Evolutionary conservation across 305 asterid genomes (phyloP), one percentile per base, ranked within the genome.

Genomic region (Fraxinus xanthoxyloides): DNA sequence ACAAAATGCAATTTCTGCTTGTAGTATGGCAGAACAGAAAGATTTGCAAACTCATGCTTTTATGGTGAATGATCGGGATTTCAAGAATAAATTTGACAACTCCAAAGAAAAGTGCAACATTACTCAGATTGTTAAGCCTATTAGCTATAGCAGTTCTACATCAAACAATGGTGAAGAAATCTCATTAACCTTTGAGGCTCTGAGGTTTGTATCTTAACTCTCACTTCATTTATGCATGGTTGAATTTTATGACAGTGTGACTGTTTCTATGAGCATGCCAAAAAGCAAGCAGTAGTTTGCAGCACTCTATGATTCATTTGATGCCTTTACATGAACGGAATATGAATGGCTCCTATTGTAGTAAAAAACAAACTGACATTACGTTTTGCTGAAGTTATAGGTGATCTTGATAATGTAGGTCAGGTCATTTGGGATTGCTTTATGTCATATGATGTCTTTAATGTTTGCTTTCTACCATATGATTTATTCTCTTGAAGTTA

Each of bases 101-200:
- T 77, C 91, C 75, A 89, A 81, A 85, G 88, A 88, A 82, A 80
- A 80, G 63, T 92, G 85, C 88, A 83, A 90, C 65, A 90, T 96
- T 86, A 83, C 90, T 24, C 89, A 94, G 89, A 89, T 96, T 80
- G 54, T 96, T 82, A 92, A 81, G 87, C 97, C 98, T 40, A 87
- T 94, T 31, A 87, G 94, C 88, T 96, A 90, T 82, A 86, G 86
- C 82, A 59, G 92, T 76, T 78, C 92, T 72, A 36, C 78, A 46
- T 78, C 92, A 54, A 87, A 88, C 89, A 90, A 88, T 83, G 72
- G 78, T 59, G 91, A 88, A 85, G 98, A 96, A 40, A 90, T 93
- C 83, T 82, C 90, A 8, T 85, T 96, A 35, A 89, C 97, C 84
- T 96, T 96, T 80, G 87, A 87, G 87, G 98, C 98, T 73, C 81